phyloP scores from a whole-genome alignment of 2,329 filamentous ascomycete genomes.

The Diaporthe sp. region DNA sequence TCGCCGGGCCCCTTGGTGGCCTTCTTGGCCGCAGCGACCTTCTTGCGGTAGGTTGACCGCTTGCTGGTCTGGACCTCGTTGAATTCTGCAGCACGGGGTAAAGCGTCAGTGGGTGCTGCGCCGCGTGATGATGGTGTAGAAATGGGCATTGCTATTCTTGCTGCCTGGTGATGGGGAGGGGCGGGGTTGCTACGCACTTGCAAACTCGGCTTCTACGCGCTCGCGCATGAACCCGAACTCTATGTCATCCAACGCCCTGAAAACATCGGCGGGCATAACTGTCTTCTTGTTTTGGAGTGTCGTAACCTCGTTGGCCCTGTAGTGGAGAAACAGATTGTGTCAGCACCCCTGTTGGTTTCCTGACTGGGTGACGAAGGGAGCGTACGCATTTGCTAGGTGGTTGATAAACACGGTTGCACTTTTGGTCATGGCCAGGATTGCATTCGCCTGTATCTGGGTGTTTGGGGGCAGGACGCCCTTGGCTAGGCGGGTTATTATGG shows the following conservation, averaged over 20 bases:
- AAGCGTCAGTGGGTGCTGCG: slow-evolving; percentile 23
- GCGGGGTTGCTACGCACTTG: slow-evolving; percentile 66
- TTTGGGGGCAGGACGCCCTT: slow-evolving; percentile 85
- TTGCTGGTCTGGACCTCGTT: slow-evolving; percentile 81
- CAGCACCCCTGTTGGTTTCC: neutral
- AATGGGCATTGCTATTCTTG: neutral
- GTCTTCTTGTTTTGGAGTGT: slow-evolving; percentile 79
- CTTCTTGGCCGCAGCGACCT: slow-evolving; percentile 75
- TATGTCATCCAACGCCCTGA: slow-evolving; percentile 81
- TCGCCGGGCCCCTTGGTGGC: slow-evolving; percentile 48
- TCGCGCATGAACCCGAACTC: slow-evolving; percentile 81
- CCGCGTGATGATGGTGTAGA: neutral
- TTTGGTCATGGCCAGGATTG: slow-evolving; percentile 83
- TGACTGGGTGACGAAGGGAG: slow-evolving; percentile 42
- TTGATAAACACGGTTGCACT: slow-evolving; percentile 88
- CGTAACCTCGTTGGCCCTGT: slow-evolving; percentile 81
- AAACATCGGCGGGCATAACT: slow-evolving; percentile 80
- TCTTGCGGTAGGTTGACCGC: slow-evolving; percentile 79
- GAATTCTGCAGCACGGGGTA: slow-evolving; percentile 66
- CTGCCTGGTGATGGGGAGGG: neutral
- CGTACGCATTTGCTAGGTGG: slow-evolving; percentile 82
- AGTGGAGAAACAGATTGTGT: neutral
- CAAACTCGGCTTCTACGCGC: slow-evolving; percentile 80
- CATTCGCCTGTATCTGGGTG: slow-evolving; percentile 87
- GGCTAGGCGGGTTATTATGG: slow-evolving; percentile 83